Base-by-base conservation (phyloP, 768 basidiomycete genomes). In the Suillus bovinus region DNA sequence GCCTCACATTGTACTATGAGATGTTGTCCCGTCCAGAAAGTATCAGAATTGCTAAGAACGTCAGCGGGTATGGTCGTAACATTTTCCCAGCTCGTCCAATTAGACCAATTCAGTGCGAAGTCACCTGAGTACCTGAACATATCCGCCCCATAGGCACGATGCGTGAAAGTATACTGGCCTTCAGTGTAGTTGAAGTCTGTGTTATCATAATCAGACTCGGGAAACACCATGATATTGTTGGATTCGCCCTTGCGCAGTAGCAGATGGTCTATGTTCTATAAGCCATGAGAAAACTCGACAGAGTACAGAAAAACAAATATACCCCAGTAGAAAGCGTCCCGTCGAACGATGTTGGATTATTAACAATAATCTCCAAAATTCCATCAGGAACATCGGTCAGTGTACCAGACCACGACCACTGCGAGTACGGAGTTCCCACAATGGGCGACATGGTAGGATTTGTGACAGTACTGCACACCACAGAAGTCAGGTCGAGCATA, bases 161-260 rank as follows among this genome's bases (percentile, higher is more conserved):
- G 95, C 0, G 85, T 85, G 74, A 94, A 93, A 7, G 81, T 84
- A 72, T 90, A 95, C 63, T 87, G 78, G 60, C 85, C 87, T 62
- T 84, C 77, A 11, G 84, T 80, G 58, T 81, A 78, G 17, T 80
- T 79, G 71, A 91, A 85, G 0, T 86, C 81, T 56, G 73, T 75
- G 22, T 74, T 79, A 72, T 90, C 87, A 72, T 94, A 96, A 70
- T 96, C 93, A 41, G 86, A 83, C 27, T 83, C 80, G 0, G 93
- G 91, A 81, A 90, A 95, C n/a, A 97, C 87, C 80, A 97, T 88
- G 22, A 90, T 82, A 69, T 97, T 96, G 68, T 84, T 74, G 3
- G 82, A 62, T 16, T 81, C 68, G 44, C 95, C 95, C 74, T 95
- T 94, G 67, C 95, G 86, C 61, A 96, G 66, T 39, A 96, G 73